These are phyloP conservation scores for Desmodesmus armatus DNA, from an alignment of 139 green algal species.

Conservation along the genomic window DNA sequence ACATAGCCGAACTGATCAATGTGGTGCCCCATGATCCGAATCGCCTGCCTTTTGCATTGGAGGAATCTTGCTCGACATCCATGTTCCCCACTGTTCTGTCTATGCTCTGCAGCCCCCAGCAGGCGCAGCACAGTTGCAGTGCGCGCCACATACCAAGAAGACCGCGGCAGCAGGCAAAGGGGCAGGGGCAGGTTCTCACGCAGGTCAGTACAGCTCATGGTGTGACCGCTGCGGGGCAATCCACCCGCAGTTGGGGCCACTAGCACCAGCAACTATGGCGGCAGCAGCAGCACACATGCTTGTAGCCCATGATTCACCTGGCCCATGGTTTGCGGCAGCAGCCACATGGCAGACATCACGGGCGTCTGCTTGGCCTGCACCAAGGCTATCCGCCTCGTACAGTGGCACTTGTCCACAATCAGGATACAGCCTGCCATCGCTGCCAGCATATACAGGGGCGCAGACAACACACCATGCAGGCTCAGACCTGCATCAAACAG, in stretches of 20 bases:
- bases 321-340: not conserved
- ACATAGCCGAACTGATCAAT: no score
- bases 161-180: slow-evolving; percentile 24
- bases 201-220: no score
- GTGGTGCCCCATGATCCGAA: no score
- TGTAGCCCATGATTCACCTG: not conserved
- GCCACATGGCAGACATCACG: not conserved
- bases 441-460: not conserved
- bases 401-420: no score
- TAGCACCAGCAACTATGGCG: no score
- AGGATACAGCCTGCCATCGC: no score
- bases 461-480: not conserved
- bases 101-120: slow-evolving; percentile 13
- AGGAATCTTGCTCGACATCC: not conserved
- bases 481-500: no score
- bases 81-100: not conserved
- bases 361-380: not conserved
- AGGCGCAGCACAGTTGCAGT: slow-evolving; percentile 35
- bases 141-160: slow-evolving; percentile 33
- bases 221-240: no score
- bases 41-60: no score
- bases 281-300: slow-evolving; percentile 6
- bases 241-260: no score
- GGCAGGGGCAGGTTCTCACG: slow-evolving; percentile 40
- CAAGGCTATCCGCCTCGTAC: no score